phyloP scores from a whole-genome alignment of 1,284 basidiomycete genomes.

The Fereydounia khargensis region DNA sequence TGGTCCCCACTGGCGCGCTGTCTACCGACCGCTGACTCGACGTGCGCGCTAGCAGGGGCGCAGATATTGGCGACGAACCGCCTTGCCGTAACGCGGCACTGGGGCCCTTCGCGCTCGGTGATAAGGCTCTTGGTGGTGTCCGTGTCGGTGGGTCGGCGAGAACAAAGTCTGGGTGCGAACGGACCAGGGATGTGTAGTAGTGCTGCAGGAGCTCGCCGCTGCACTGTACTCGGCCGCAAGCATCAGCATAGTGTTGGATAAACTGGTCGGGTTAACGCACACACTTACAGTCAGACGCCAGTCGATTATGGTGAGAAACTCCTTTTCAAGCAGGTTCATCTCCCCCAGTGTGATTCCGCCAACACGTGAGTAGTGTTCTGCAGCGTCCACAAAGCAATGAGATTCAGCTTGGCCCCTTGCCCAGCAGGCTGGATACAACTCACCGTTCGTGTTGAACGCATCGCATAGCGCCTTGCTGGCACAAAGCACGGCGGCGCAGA shows the following conservation, averaged over 20 bases:
- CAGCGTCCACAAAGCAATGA: neutral
- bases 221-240: no score
- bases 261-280: neutral
- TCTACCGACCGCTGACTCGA: no score
- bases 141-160: conserved; percentile 14
- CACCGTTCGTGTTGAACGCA: conserved; percentile 54
- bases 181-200: conserved; percentile 52
- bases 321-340: conserved; percentile 56
- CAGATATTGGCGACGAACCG: no score
- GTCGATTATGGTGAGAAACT: conserved; percentile 53
- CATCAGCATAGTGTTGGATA: neutral
- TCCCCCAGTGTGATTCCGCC: conserved; percentile 54
- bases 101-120: no score
- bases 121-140: no score
- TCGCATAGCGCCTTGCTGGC: conserved; percentile 55
- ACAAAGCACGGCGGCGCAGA: conserved; percentile 54
- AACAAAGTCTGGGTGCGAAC: conserved; percentile 31
- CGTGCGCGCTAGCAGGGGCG: no score
- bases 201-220: conserved; percentile 47
- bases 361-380: conserved; percentile 52
- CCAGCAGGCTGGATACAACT: neutral
- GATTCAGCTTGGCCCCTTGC: neutral
- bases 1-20: no score
- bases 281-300: conserved; percentile 51
- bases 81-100: no score